Base-by-base conservation (phyloP, 73 alveolate genomes). In the Paramecium bursaria region DNA sequence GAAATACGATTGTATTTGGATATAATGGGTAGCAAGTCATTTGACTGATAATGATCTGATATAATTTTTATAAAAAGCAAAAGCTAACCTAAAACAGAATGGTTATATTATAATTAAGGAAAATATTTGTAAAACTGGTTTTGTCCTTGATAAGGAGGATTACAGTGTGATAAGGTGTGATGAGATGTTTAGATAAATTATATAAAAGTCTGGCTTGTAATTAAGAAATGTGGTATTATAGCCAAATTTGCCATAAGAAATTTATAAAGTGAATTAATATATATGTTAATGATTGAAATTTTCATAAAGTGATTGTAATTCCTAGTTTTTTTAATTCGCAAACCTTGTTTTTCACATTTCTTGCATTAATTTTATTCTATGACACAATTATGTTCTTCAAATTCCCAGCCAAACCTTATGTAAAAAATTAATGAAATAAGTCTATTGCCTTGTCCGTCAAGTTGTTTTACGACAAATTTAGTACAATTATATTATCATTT, bases 1-100 rank as follows among this genome's bases (percentile, higher is more conserved):
- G 46, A 88, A 74, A 29, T 91, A 91, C 52, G 93, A 91, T 57
- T 85, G 86, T 23, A 86, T 91, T 50, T 91, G 96, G 96, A 17
- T 88, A 17, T 50, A 91, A 75, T 91, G 96, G 96, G 92, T 86
- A 19, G 82, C 88, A 7, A 54, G 91, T 51, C 85, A 91, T 57
- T 48, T 91, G 48, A 88, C 92, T 47, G 94, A 91, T 52, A 88
- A 85, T 2, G 96, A 91, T 61, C 44, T 86, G 13, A 50, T 89
- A 13, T n/a, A 42, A 25, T 91, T 91, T 44, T 76, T 91, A 29
- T 51, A 44, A 25, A 86, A 88, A 47, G 25, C 91, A 27, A 90
- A 90, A 53, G 75, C 46, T 9, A 85, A 88, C 39, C 61, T 88
- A 29, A 75, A 91, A 48, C 50, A 51, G 47, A 77, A 86, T 50